Base-by-base conservation (phyloP, 2,329 filamentous ascomycete species). In the Cladosporium velox region DNA sequence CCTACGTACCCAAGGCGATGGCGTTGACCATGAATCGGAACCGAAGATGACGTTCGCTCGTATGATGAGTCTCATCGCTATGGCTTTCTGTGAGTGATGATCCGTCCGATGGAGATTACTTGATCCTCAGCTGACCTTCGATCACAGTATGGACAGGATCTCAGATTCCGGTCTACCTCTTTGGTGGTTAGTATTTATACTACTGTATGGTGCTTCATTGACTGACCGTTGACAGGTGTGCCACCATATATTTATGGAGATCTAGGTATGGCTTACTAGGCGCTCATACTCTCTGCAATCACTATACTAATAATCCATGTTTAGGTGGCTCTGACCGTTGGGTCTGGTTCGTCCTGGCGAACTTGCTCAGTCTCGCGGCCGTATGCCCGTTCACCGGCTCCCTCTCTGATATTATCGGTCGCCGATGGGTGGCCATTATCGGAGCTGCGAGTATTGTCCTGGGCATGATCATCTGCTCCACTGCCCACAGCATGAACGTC, bases 331-430 rank as follows among this genome's bases (percentile, higher is more conserved):
- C 87, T 30, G 65, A 63, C 18, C 71, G 70, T 24, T 75, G 68
- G 57, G 51, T 74, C 26, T 75, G 74, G 88, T 84, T 88, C 77
- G 79, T 85, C 14, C 74, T 82, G 30, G 80, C 75, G 18, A 84
- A 87, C 68, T 77, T 88, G 7, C 81, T 88, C n/a, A 81, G 84
- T 2, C 81, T 84, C 58, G 85, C 85, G 2, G 84, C 83, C 3
- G 77, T 88, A 1, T 87, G 85, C 66, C 86, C 86, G 11, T 88
- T 91, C 70, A 88, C 91, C 1, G 89, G 89, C 12, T 84, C 86
- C 1, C 76, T 90, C 0, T 89, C 87, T 1, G 88, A 90, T 78
- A 77, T 90, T 7, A 77, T 89, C 59, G 87, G 88, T 63, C 85
- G 88, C 66, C 82, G 86, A 67, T 85, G 83, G 72, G 86, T 89